These are phyloP conservation scores for Phytopythium mirpurense DNA, from an alignment of 352 stramenopile genomes.

Conservation along the genomic window DNA sequence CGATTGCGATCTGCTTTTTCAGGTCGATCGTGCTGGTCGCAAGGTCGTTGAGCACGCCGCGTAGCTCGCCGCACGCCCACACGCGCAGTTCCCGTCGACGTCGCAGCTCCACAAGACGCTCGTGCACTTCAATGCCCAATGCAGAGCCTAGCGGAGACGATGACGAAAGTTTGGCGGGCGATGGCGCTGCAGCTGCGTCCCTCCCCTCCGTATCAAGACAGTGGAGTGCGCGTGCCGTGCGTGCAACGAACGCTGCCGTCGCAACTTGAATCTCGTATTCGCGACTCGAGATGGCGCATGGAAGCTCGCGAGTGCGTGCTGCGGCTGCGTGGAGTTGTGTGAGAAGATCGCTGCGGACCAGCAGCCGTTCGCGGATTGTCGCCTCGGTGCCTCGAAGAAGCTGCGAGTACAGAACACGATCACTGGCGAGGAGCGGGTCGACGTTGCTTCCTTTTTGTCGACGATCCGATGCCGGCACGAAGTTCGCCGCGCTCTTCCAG, in stretches of 20 bases:
- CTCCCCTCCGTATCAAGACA: not conserved
- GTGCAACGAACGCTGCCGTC: conserved; percentile 8
- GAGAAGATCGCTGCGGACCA: conserved; percentile 12
- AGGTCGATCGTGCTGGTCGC: conserved; percentile 48
- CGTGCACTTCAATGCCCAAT: conserved; percentile 18
- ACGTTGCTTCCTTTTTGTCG: not conserved
- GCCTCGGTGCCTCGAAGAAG: conserved; percentile 25
- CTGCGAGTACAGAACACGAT: conserved; percentile 25
- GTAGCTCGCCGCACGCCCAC: conserved; percentile 56
- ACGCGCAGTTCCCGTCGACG: conserved; percentile 39
- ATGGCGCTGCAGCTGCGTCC: not conserved
- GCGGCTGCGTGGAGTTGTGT: conserved; percentile 14
- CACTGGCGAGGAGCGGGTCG: not conserved
- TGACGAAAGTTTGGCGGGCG: not conserved
- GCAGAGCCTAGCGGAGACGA: not conserved
- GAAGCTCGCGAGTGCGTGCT: conserved; percentile 28
- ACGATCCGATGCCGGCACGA: not conserved
- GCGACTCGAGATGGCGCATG: conserved; percentile 14
- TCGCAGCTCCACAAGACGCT: conserved; percentile 30
- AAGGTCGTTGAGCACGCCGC: conserved; percentile 44
- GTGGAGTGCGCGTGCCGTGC: conserved; percentile 7
- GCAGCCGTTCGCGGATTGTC: conserved; percentile 18
- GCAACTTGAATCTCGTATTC: conserved; percentile 2
- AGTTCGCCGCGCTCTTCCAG: conserved; percentile 16
- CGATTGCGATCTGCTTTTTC: conserved; percentile 45